Percentiles rank a stretch among this genome's conserved stretches.
These are phyloP conservation scores for Heliamphora pulchella DNA, from an alignment of 179 eudicot genomes.

Conservation along the genomic window DNA sequence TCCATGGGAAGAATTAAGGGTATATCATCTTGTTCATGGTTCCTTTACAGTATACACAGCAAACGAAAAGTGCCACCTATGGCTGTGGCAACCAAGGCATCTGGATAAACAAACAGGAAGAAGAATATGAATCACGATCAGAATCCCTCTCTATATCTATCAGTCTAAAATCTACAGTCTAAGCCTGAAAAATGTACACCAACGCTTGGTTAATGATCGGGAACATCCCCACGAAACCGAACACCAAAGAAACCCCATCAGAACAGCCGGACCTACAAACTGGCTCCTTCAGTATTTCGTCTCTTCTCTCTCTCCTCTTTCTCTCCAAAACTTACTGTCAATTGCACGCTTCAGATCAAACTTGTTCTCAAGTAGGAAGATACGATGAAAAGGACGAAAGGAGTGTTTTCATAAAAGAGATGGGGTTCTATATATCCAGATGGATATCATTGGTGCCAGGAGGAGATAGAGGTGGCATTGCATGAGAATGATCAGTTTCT, in stretches of 20 bases:
- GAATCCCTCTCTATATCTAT: constrained; percentile 9
- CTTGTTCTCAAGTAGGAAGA: not conserved
- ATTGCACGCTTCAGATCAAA: not conserved
- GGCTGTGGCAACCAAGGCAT: not conserved
- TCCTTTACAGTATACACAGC: constrained; percentile 4
- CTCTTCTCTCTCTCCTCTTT: constrained; percentile 8
- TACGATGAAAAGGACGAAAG: not conserved
- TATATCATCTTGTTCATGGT: not conserved
- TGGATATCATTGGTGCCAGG: constrained; percentile 34
- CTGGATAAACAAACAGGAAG: not conserved
- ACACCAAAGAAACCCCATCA: constrained; percentile 1
- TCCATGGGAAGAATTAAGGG: not conserved
- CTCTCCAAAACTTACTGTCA: not conserved
- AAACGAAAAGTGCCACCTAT: not conserved
- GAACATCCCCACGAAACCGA: constrained; percentile 34
- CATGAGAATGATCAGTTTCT: constrained; percentile 26
- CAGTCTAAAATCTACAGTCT: constrained; percentile 11
- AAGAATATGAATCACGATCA: not conserved
- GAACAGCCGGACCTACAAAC: not conserved
- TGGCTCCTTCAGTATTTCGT: not conserved
- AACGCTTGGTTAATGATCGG: constrained; percentile 60
- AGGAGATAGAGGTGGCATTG: constrained; percentile 65
- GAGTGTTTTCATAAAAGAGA: not conserved
- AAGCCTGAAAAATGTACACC: constrained; percentile 21
- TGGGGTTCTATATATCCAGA: constrained; percentile 19